Evolutionary conservation across 306 rosid species (phyloP), one percentile per base, ranked within the genome.

Genomic region (Clitoria ternatea): DNA sequence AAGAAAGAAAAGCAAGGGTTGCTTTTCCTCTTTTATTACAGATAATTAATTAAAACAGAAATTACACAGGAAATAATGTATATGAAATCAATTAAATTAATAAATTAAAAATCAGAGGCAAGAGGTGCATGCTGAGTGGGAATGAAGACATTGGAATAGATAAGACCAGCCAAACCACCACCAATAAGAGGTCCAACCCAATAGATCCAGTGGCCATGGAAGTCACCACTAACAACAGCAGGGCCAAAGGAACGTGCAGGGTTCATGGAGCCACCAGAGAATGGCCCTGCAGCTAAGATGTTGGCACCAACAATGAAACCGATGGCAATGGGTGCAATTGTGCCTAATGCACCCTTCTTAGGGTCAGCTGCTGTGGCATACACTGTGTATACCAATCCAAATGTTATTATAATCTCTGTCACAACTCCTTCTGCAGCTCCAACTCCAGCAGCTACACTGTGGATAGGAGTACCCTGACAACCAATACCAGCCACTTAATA

Each of bases 191-290:
- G 98, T 19, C 96, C 98, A 82, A 81, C 87, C 96, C 92, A 92
- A 81, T 92, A 92, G 84, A 92, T 86, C 98, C 98, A 92, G 83
- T 84, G 81, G 62, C 70, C 82, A 19, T 63, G 66, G 83, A 83
- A 92, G 80, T 92, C 85, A 22, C 91, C 98, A 32, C 83, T 84
- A 18, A 79, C 92, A 22, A 92, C 92, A 0, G 96, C 98, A 11
- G 96, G 98, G n/a, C 98, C 96, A 22, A 92, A 92, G 9, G 98
- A 89, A 4, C 96, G 82, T 2, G 98, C 92, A 0, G 96, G 98
- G 88, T 89, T 92, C 98, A 92, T 89, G 2, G 96, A 92, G 0
- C 96, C 96, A 0, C 98, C 98, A 15, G 96, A 88, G 85, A 92
- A 92, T 35, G 96, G 92, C 4, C 92, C 95, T 43, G 92, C 95